Evolutionary conservation across 2,329 filamentous ascomycete genomes (phyloP).

Genomic region (Fusarium coicis): DNA sequence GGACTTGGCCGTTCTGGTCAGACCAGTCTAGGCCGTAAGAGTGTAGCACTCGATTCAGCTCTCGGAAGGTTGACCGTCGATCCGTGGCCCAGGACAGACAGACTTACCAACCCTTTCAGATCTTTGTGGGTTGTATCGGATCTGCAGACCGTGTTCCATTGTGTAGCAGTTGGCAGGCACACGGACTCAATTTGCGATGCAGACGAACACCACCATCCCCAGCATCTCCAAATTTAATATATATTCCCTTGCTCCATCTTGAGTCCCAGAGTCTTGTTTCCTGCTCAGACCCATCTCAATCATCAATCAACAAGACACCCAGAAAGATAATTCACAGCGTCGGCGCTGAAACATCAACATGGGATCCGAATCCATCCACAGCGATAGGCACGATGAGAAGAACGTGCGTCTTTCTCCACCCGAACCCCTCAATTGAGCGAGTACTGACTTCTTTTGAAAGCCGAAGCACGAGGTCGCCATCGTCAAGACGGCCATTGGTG

Average conservation of each 20-base stretch:
- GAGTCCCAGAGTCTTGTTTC: neutral
- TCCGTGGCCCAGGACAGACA: constrained; percentile 21
- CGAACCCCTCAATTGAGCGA: neutral
- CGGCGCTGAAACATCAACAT: constrained; percentile 28
- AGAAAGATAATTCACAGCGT: constrained; percentile 2
- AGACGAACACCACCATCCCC: constrained; percentile 1
- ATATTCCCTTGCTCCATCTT: constrained; percentile 18
- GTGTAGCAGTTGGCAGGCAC: constrained; percentile 7
- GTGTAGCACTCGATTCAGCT: constrained; percentile 4
- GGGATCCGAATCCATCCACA: constrained; percentile 33
- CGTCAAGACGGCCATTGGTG: constrained; percentile 40
- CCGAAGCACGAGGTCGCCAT: constrained; percentile 23
- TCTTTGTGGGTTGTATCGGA: constrained; percentile 35
- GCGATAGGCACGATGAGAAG: constrained; percentile 31
- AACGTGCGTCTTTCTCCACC: neutral
- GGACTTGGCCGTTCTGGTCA: constrained; percentile 16
- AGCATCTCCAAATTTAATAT: constrained; percentile 14
- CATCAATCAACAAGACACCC: neutral
- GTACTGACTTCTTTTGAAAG: neutral
- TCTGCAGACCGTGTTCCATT: constrained; percentile 38
- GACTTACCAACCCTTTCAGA: constrained; percentile 21
- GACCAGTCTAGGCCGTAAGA: constrained; percentile 12
- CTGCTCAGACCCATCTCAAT: constrained; percentile 7
- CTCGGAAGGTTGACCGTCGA: constrained; percentile 38
- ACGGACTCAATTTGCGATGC: neutral